Percentiles rank a stretch among this genome's conserved stretches.
phyloP scores from a whole-genome alignment of 176 grass and related monocot genomes.

The Aegilops sharonensis region DNA sequence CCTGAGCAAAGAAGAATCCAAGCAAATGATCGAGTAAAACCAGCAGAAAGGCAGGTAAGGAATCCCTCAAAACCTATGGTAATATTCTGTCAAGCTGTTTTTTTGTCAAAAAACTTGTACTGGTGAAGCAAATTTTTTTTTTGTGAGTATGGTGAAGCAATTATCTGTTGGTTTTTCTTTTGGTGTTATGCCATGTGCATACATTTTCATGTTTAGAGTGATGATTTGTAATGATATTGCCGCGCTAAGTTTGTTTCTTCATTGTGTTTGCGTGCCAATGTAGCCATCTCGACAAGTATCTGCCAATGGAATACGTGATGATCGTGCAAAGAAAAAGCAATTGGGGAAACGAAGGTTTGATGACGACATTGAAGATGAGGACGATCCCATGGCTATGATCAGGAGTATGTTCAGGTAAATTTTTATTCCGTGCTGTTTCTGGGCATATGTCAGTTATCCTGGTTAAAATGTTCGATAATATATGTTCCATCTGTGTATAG shows the following conservation, averaged over 20 bases:
- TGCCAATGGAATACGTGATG: constrained; percentile 47
- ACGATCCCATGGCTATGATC: constrained; percentile 62
- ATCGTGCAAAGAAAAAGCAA: constrained; percentile 50
- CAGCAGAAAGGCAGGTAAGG: constrained; percentile 38
- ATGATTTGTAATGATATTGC: constrained; percentile 1
- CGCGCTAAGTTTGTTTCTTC: background rate
- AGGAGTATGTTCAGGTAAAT: constrained; percentile 70
- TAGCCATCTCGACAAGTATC: constrained; percentile 49
- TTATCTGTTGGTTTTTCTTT: background rate
- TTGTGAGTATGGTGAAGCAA: too few species aligned
- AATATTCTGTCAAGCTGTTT: background rate
- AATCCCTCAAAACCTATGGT: constrained; percentile 58
- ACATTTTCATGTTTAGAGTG: background rate
- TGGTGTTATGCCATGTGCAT: background rate
- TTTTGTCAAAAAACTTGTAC: background rate
- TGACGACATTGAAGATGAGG: constrained; percentile 65
- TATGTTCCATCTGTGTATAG: background rate
- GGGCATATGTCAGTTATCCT: background rate
- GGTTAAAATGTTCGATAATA: background rate
- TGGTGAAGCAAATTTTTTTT: too few species aligned
- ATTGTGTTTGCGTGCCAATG: constrained; percentile 1
- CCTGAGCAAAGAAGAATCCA: constrained; percentile 52
- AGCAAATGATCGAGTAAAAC: constrained; percentile 44
- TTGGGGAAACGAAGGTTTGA: constrained; percentile 46
- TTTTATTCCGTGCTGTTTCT: constrained; percentile 12